These are phyloP conservation scores for Penicillium ucsense DNA, from an alignment of 495 filamentous ascomycete species.

Conservation along the genomic window DNA sequence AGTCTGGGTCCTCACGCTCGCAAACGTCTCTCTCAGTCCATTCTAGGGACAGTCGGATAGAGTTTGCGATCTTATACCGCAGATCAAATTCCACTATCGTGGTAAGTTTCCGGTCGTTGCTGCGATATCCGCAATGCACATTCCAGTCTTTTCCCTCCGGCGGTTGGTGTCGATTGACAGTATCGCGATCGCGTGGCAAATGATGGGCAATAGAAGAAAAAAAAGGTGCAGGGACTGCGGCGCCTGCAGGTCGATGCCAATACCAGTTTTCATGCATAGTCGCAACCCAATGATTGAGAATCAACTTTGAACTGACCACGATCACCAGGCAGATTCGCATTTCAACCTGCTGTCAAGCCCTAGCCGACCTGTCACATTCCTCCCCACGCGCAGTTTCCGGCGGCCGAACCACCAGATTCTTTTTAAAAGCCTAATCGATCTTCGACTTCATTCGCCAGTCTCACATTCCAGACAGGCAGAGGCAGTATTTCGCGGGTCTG, in stretches of 20 bases:
- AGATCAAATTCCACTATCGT: neutral
- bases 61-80: no score
- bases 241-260: no score
- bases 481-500: constrained; percentile 9
- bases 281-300: no score
- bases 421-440: neutral
- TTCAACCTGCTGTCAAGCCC: neutral
- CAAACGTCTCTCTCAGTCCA: no score
- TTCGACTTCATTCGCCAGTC: neutral
- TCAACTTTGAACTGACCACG: neutral
- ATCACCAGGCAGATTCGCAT: neutral
- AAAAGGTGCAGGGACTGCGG: no score
- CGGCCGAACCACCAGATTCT: constrained; percentile 11
- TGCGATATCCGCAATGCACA: no score
- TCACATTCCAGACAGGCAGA: constrained; percentile 10
- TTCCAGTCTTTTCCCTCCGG: neutral
- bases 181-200: neutral
- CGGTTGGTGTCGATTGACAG: neutral
- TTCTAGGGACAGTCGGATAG: no score
- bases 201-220: neutral
- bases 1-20: no score
- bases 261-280: no score
- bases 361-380: constrained; percentile 9
- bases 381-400: constrained; percentile 15
- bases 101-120: constrained; percentile 1